These are phyloP conservation scores for Suillus variegatus DNA, from an alignment of 768 basidiomycete genomes.

Conservation along the genomic window DNA sequence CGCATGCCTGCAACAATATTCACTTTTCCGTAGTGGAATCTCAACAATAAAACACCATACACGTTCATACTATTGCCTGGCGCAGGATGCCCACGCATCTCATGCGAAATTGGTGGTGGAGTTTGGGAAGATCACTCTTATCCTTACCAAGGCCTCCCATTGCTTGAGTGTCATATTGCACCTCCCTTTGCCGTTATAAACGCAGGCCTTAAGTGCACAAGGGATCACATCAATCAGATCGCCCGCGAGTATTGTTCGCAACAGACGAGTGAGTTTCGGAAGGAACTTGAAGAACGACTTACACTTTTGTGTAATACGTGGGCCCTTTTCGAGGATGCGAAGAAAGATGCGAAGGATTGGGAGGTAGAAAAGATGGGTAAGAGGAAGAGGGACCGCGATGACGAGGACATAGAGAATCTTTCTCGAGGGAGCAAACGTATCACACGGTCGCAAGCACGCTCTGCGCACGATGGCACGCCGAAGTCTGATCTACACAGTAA, in stretches of 20 bases:
- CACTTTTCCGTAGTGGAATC: too few relatives aligned
- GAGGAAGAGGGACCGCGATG: neutral
- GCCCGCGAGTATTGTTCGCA: neutral
- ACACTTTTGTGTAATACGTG: neutral
- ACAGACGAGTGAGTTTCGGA: neutral
- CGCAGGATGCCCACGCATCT: too few relatives aligned
- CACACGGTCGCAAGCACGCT: neutral
- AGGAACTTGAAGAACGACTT: neutral
- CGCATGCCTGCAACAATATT: too few relatives aligned
- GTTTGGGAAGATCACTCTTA: too few relatives aligned
- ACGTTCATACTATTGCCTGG: too few relatives aligned
- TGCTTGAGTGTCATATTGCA: neutral
- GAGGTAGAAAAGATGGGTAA: neutral
- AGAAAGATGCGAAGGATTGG: neutral
- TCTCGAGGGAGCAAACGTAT: neutral
- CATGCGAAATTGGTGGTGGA: too few relatives aligned
- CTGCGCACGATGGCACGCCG: neutral
- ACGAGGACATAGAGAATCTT: neutral
- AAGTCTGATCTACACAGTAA: neutral
- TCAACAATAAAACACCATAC: too few relatives aligned
- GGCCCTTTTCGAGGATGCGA: neutral
- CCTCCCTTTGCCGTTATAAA: neutral
- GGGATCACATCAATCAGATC: neutral
- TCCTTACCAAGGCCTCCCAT: neutral
- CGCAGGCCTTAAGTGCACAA: neutral